These are phyloP conservation scores for Testicularia cyperi DNA, from an alignment of 1,284 basidiomycete genomes.

Conservation along the genomic window DNA sequence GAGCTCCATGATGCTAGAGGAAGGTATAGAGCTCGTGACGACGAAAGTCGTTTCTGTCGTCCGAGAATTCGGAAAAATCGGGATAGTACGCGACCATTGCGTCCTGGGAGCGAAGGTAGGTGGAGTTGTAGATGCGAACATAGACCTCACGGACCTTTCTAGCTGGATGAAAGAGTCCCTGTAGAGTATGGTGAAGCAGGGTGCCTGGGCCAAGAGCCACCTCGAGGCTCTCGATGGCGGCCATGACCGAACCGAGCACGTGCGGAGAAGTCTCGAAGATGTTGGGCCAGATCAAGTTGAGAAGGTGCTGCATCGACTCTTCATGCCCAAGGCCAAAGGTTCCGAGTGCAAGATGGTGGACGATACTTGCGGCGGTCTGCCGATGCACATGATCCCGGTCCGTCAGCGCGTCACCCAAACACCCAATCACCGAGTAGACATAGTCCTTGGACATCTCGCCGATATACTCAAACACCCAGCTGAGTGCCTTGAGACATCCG, in stretches of 20 bases:
- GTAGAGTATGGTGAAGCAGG: slow-evolving; percentile 73
- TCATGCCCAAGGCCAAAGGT: slow-evolving; percentile 96
- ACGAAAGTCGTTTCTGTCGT: slow-evolving; percentile 51
- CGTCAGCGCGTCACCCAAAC: slow-evolving; percentile 95
- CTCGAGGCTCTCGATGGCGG: slow-evolving; percentile 90
- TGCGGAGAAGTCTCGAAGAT: slow-evolving; percentile 98
- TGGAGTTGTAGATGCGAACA: slow-evolving; percentile 76
- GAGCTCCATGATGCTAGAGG: too few relatives aligned
- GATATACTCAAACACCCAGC: slow-evolving; percentile 99
- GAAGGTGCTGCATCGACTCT: slow-evolving; percentile 93
- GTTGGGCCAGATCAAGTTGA: slow-evolving; percentile 99
- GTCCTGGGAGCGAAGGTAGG: slow-evolving; percentile 79
- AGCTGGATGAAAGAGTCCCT: slow-evolving; percentile 68
- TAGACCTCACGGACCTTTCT: slow-evolving; percentile 85
- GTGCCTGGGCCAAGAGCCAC: slow-evolving; percentile 92
- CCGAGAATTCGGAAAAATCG: slow-evolving; percentile 49
- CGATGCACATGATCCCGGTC: slow-evolving; percentile 97
- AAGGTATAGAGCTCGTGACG: slow-evolving; percentile 50
- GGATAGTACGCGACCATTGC: slow-evolving; percentile 94
- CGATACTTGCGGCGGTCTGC: slow-evolving; percentile 97
- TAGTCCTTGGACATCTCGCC: slow-evolving; percentile 99
- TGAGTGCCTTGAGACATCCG: slow-evolving; percentile 97
- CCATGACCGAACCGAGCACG: slow-evolving; percentile 78
- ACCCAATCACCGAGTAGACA: slow-evolving; percentile 91
- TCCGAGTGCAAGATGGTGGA: slow-evolving; percentile 95